phyloP scores from a whole-genome alignment of 371 early-diverging fungal genomes.

The Rhizopus arrhizus region DNA sequence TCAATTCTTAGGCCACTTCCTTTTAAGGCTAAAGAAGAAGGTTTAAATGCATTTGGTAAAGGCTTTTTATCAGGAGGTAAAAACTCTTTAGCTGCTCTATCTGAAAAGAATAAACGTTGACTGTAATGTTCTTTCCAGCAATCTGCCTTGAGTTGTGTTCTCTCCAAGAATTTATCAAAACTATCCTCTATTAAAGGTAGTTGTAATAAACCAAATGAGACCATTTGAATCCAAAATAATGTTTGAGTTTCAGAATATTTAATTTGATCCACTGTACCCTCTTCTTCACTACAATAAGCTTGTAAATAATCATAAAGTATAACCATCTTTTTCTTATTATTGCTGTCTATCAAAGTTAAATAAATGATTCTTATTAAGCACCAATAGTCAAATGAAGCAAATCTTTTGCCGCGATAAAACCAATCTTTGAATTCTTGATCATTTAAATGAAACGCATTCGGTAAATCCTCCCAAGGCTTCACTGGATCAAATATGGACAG shows the following conservation, averaged over 20 bases:
- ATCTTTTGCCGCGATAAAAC: conserved; percentile 24
- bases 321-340: conserved; percentile 4
- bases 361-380: conserved; percentile 35
- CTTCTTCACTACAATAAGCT: not conserved
- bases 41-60: conserved; percentile 46
- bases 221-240: conserved; percentile 49
- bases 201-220: conserved; percentile 35
- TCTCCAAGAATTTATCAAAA: conserved; percentile 33
- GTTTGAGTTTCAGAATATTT: conserved; percentile 43
- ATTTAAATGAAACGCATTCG: conserved; percentile 33
- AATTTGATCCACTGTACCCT: conserved; percentile 12
- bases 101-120: conserved; percentile 34
- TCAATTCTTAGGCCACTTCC: conserved; percentile 43
- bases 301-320: conserved; percentile 1
- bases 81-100: conserved; percentile 32
- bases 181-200: conserved; percentile 37
- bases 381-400: conserved; percentile 37
- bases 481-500: conserved; percentile 8
- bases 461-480: conserved; percentile 40
- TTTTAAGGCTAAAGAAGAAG: conserved; percentile 41
- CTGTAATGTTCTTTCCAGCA: conserved; percentile 41
- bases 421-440: conserved; percentile 33
- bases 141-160: conserved; percentile 31
- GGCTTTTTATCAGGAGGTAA: conserved; percentile 44
- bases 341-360: conserved; percentile 19